Percentiles rank a stretch among this genome's conserved stretches.
phyloP scores from a whole-genome alignment of 352 stramenopile genomes.

The Pythium pyrilobum region DNA sequence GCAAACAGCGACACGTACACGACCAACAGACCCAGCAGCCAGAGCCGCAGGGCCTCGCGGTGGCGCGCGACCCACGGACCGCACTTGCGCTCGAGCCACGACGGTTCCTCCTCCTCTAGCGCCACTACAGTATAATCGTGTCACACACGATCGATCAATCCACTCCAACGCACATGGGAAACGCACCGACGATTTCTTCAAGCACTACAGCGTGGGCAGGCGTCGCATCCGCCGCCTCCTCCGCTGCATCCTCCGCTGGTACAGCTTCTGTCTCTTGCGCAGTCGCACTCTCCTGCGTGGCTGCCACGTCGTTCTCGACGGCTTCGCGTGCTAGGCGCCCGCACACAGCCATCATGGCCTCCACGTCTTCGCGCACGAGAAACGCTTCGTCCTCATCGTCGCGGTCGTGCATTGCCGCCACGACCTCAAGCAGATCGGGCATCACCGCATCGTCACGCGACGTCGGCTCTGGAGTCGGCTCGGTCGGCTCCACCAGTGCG shows the following conservation, averaged over 20 bases:
- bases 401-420: neutral
- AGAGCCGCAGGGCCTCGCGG: constrained; percentile 6
- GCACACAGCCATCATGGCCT: neutral
- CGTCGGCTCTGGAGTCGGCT: neutral
- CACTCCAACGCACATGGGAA: neutral
- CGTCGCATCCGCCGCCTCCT: neutral
- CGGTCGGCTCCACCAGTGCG: neutral
- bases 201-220: neutral
- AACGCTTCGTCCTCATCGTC: neutral
- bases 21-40: neutral
- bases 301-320: too few species aligned
- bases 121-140: neutral
- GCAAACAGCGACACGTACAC: constrained; percentile 16
- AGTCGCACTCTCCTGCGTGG: too few species aligned
- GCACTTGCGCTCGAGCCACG: constrained; percentile 13
- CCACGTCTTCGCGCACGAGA: neutral
- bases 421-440: neutral
- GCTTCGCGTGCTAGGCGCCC: neutral
- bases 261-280: neutral
- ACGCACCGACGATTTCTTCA: neutral
- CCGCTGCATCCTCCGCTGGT: neutral
- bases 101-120: constrained; percentile 2
- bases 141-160: neutral
- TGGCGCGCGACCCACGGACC: constrained; percentile 13
- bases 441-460: too few species aligned